Conservation (phyloP, 1,139 yeast genomes). For the Candida tetrigidarum region DNA sequence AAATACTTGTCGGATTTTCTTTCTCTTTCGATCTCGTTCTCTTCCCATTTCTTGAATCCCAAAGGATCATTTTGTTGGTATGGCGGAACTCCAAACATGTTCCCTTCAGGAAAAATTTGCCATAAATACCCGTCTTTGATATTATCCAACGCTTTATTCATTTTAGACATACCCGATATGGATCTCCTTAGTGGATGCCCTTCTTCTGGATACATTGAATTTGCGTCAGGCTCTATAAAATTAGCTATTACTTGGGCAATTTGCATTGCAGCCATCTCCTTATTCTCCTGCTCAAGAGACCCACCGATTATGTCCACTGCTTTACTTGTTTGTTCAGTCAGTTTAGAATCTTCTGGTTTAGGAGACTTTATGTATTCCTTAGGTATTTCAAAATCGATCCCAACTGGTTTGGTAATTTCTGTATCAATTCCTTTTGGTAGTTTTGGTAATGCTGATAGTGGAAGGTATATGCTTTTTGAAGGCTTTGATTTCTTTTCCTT, state of each 20-base stretch:
- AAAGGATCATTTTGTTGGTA: constrained; percentile 28
- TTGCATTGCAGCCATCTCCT: constrained; percentile 9
- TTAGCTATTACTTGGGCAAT: constrained; percentile 11
- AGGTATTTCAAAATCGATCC: constrained; percentile 37
- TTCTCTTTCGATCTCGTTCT: too few species aligned
- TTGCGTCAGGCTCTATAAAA: constrained; percentile 22
- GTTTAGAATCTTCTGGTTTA: constrained; percentile 4
- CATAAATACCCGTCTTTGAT: constrained; percentile 48
- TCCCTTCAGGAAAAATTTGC: constrained; percentile 41
- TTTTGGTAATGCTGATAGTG: constrained; percentile 13
- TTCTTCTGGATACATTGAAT: constrained; percentile 23
- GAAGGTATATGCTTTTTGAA: constrained; percentile 8
- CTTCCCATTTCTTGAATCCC: constrained; percentile 49
- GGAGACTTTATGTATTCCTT: constrained; percentile 27
- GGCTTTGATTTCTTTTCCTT: neutral
- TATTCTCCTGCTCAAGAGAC: constrained; percentile 4
- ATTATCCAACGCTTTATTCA: constrained; percentile 39
- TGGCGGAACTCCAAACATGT: constrained; percentile 42
- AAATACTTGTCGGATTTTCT: too few species aligned
- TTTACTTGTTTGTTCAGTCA: constrained; percentile 5
- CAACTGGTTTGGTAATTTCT: constrained; percentile 13
- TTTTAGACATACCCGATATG: constrained; percentile 44
- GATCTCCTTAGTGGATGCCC: constrained; percentile 46
- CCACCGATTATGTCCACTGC: constrained; percentile 10
- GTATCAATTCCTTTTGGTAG: too few species aligned